phyloP scores from a whole-genome alignment of 306 rosid genomes.

The Geum urbanum region DNA sequence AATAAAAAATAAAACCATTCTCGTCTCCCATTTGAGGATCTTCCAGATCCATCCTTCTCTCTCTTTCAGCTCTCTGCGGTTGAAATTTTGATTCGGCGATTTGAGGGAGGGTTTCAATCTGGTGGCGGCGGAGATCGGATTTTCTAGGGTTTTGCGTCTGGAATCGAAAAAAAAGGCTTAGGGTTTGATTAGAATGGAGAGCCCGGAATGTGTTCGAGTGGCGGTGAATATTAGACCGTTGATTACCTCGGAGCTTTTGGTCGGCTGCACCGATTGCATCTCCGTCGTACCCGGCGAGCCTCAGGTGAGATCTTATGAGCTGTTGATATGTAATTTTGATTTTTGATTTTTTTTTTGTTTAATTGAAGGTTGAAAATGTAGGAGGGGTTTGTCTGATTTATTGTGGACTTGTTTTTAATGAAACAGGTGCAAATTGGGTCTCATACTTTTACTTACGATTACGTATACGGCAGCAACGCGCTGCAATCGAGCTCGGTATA shows the following conservation, averaged over 20 bases:
- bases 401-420: neutral
- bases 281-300: slow-evolving; percentile 78
- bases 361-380: neutral
- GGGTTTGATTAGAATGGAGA: slow-evolving; percentile 55
- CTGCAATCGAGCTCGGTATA: slow-evolving; percentile 46
- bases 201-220: slow-evolving; percentile 67
- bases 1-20: neutral
- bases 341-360: neutral
- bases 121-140: neutral
- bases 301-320: slow-evolving; percentile 45
- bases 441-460: slow-evolving; percentile 78
- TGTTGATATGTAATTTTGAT: neutral
- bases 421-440: slow-evolving; percentile 83
- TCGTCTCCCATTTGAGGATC: neutral
- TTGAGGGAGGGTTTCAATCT: slow-evolving; percentile 1
- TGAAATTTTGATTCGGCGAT: neutral
- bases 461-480: slow-evolving; percentile 58
- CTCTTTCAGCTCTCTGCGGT: neutral
- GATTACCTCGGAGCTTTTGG: slow-evolving; percentile 74
- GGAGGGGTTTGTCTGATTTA: neutral
- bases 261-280: slow-evolving; percentile 89
- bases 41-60: slow-evolving; percentile 2
- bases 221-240: slow-evolving; percentile 85
- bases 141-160: neutral
- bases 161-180: neutral